A percentile compares a stretch with the other conserved stretches of the same genome.
phyloP scores from a whole-genome alignment of 352 stramenopile genomes.

The Phytopythium kandeliae region DNA sequence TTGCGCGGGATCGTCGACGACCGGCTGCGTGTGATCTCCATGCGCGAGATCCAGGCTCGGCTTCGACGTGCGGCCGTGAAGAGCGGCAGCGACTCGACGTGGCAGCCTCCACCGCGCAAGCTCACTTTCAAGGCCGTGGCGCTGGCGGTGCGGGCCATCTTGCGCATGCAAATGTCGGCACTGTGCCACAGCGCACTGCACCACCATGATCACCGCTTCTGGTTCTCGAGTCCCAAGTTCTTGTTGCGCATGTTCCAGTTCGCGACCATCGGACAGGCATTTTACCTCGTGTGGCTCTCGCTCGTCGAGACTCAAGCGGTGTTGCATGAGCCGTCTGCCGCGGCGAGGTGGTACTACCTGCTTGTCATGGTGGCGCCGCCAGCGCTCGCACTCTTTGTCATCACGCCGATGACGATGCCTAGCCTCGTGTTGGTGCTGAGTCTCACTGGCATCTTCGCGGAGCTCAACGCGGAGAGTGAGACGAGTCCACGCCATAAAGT shows the following conservation, averaged over 20 bases:
- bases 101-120: slow-evolving; percentile 12
- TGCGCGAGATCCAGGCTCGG: slow-evolving; percentile 48
- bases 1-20: slow-evolving; percentile 81
- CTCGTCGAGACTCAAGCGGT: slow-evolving; percentile 60
- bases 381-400: slow-evolving; percentile 57
- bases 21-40: slow-evolving; percentile 64
- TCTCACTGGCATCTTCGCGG: slow-evolving; percentile 81
- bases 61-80: slow-evolving; percentile 11
- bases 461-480: slow-evolving; percentile 43
- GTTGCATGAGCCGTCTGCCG: slow-evolving; percentile 6
- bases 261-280: slow-evolving; percentile 79
- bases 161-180: slow-evolving; percentile 87
- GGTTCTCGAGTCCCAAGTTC: slow-evolving; percentile 71
- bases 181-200: slow-evolving; percentile 80
- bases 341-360: slow-evolving; percentile 20
- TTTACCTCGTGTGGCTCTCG: slow-evolving; percentile 84
- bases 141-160: slow-evolving; percentile 54
- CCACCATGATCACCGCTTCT: slow-evolving; percentile 77
- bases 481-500: not conserved
- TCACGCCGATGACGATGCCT: slow-evolving; percentile 84
- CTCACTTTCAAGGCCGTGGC: slow-evolving; percentile 50
- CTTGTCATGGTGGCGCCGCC: slow-evolving; percentile 68
- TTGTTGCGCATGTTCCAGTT: slow-evolving; percentile 81
- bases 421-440: slow-evolving; percentile 86
- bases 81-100: not conserved